Conservation (phyloP, 2,329 filamentous ascomycete genomes). For the Bipolaris gigantea region DNA sequence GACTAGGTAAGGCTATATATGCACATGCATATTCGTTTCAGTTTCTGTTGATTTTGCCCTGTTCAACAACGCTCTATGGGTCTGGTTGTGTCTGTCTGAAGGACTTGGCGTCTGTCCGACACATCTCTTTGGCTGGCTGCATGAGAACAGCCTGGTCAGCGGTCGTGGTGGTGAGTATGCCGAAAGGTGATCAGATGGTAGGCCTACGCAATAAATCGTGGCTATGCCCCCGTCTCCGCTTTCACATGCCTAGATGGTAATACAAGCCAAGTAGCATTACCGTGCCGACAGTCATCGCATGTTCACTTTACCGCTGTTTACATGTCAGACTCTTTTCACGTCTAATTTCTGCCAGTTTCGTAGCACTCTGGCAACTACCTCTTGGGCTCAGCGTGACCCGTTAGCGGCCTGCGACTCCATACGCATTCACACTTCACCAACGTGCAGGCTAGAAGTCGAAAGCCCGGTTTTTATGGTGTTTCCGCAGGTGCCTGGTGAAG, state of each 20-base stretch:
- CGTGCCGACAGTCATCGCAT: not conserved
- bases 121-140: not conserved
- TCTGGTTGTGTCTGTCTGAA: conserved; percentile 2
- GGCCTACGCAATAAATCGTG: not conserved
- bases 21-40: conserved; percentile 4
- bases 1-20: conserved; percentile 3
- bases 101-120: conserved; percentile 1
- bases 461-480: not conserved
- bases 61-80: not conserved
- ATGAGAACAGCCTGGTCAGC: not conserved
- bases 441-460: not conserved
- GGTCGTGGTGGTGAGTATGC: not conserved
- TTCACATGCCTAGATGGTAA: not conserved
- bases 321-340: not conserved
- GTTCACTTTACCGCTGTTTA: not conserved
- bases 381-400: not conserved
- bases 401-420: not conserved
- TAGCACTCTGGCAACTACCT: not conserved
- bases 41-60: not conserved
- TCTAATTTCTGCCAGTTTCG: not conserved
- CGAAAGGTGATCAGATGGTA: not conserved
- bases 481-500: not conserved
- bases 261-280: not conserved
- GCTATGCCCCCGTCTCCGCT: not conserved
- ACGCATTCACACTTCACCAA: not conserved